These are phyloP conservation scores for Ailanthus altissimus DNA, from an alignment of 345 rosid species.

Conservation along the genomic window DNA sequence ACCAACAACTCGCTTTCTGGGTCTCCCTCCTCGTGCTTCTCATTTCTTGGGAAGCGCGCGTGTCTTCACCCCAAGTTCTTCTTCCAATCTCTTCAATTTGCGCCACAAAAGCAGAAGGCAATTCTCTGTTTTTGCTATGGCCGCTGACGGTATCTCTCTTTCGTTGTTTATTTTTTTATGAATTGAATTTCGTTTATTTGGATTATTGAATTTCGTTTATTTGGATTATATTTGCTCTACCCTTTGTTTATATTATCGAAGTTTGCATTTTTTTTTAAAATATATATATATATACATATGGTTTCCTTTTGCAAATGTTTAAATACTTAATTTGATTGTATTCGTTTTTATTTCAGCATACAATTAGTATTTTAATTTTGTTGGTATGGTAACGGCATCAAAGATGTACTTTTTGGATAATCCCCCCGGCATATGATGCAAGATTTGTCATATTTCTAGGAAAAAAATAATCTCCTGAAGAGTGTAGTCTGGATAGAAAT, in stretches of 20 bases:
- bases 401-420: background rate
- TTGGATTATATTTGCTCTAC: background rate
- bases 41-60: conserved; percentile 54
- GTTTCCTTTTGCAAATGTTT: background rate
- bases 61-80: conserved; percentile 32
- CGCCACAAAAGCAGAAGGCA: conserved; percentile 42
- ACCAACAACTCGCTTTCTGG: conserved; percentile 44
- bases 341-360: background rate
- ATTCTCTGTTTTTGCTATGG: conserved; percentile 77
- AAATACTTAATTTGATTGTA: background rate
- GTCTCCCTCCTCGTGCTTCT: conserved; percentile 54
- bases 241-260: background rate
- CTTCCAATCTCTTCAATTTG: conserved; percentile 34
- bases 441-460: background rate
- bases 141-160: conserved; percentile 59
- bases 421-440: background rate
- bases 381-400: background rate
- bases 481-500: background rate
- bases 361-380: background rate
- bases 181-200: background rate
- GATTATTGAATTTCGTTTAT: conserved; percentile 4
- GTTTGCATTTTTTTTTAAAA: background rate
- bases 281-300: no score
- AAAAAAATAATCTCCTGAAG: background rate
- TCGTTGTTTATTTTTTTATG: background rate